Evolutionary conservation across 2,329 filamentous ascomycete genomes (phyloP), one percentile per base, ranked within the genome.

Genomic region (Monosporascus sp.): DNA sequence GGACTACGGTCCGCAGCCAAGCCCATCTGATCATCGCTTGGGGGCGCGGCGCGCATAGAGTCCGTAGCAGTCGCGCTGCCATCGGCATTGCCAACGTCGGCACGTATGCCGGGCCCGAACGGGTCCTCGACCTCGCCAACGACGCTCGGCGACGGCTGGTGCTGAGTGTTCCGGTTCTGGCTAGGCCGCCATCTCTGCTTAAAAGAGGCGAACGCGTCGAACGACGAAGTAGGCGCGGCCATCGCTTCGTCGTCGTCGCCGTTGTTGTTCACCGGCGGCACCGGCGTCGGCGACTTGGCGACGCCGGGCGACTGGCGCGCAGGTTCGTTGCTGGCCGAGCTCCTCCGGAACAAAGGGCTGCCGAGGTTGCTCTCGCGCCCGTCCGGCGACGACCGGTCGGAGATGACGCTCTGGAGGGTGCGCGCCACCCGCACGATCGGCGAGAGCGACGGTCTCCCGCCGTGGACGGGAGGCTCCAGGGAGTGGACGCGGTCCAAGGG

Each of bases 361-460:
- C 80, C 74, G 2, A 84, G 67, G 11, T 76, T 74, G 36, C 72
- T 72, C 44, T 79, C 77, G n/a, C 71, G 72, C 6, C 67, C 72
- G 49, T 77, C 76, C 1, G 81, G 81, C 0, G 81, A 83, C 0
- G 80, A 79, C 7, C 79, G 78, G 56, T 83, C 81, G 0, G 80
- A 82, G 11, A 81, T 80, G 38, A 84, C 77, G 53, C 74, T 80
- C 60, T 83, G 81, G 15, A 84, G 66, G 31, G 75, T 79, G 47
- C 78, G 72, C 3, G 80, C 81, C 25, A 75, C 81, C 46, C 80
- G 73, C n/a, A 84, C 76, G 37, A 83, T 83, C 2, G 81, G 80
- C 5, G 80, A 83, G 0, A 84, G 68, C 1, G 64, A 64, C 11
- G 64, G 64, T 38, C 64, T 59, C 47, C 49, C 54, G n/a, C 34